Conservation (phyloP, 2,329 filamentous ascomycete genomes). For the Penicillium sp. region DNA sequence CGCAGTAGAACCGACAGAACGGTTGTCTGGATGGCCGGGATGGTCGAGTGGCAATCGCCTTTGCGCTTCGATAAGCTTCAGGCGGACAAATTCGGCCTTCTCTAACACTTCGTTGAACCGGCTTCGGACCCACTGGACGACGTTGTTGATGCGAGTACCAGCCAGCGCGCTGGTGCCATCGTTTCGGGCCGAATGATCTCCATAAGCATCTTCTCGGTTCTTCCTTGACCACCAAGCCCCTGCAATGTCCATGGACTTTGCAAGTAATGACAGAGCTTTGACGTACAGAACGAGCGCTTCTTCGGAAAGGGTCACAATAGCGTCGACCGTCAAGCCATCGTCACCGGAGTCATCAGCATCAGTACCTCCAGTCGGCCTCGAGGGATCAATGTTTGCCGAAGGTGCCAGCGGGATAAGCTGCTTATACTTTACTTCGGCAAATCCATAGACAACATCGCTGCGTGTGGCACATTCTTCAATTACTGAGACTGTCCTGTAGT, state of each 20-base stretch:
- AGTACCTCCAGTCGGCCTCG: constrained; percentile 29
- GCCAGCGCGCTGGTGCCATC: constrained; percentile 53
- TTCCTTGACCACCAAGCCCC: constrained; percentile 87
- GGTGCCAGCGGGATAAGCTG: constrained; percentile 90
- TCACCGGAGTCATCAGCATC: constrained; percentile 57
- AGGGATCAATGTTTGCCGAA: constrained; percentile 50
- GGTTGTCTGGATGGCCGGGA: constrained; percentile 80
- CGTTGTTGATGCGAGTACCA: constrained; percentile 77
- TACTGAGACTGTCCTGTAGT: constrained; percentile 71
- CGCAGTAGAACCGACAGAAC: constrained; percentile 60
- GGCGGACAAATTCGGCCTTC: constrained; percentile 91
- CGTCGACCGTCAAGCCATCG: constrained; percentile 79
- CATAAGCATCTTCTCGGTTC: constrained; percentile 62
- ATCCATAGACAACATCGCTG: constrained; percentile 95
- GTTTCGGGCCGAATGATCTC: constrained; percentile 47
- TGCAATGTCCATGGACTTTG: constrained; percentile 94
- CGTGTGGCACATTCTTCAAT: constrained; percentile 91
- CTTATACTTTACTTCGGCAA: constrained; percentile 97
- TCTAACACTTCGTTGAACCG: constrained; percentile 97
- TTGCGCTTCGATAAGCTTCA: constrained; percentile 84
- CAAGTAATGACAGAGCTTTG: constrained; percentile 85
- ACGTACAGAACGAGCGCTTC: constrained; percentile 95
- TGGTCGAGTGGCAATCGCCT: constrained; percentile 80
- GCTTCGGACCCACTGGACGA: constrained; percentile 91
- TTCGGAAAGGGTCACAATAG: constrained; percentile 82